These are phyloP conservation scores for Penicillium paradoxum DNA, from an alignment of 495 filamentous ascomycete species.

Conservation along the genomic window DNA sequence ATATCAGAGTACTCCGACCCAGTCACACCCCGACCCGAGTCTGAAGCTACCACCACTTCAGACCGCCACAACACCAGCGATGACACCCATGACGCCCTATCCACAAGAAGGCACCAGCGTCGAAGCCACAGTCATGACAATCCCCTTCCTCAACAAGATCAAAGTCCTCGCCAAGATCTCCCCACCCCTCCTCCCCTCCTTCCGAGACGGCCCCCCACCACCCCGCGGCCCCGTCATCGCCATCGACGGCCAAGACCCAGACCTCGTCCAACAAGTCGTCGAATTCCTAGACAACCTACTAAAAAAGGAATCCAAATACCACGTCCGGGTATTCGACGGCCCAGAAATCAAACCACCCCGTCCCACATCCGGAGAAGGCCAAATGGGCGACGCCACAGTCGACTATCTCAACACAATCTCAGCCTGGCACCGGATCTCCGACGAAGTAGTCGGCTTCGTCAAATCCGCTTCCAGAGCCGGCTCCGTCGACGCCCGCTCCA, in stretches of 20 bases:
- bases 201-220: constrained; percentile 35
- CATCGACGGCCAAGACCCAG: constrained; percentile 65
- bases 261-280: constrained; percentile 50
- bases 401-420: constrained; percentile 67
- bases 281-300: constrained; percentile 59
- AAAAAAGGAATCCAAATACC: constrained; percentile 51
- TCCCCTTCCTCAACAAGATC: constrained; percentile 65
- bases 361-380: constrained; percentile 27
- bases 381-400: constrained; percentile 45
- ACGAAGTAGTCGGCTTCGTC: constrained; percentile 61
- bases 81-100: constrained; percentile 30
- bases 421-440: constrained; percentile 65
- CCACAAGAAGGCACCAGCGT: constrained; percentile 40
- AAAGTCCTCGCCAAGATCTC: constrained; percentile 63
- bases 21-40: constrained; percentile 35
- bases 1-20: constrained; percentile 18
- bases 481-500: constrained; percentile 3
- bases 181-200: constrained; percentile 51
- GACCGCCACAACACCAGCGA: constrained; percentile 18
- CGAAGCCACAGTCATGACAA: constrained; percentile 70
- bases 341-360: constrained; percentile 39
- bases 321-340: constrained; percentile 47
- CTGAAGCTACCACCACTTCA: constrained; percentile 53
- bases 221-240: constrained; percentile 74
- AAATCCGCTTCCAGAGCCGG: constrained; percentile 29